Percentiles rank a stretch among this genome's conserved stretches.
These are phyloP conservation scores for Pulveroboletus sp. DNA, from an alignment of 768 basidiomycete genomes.

Conservation along the genomic window DNA sequence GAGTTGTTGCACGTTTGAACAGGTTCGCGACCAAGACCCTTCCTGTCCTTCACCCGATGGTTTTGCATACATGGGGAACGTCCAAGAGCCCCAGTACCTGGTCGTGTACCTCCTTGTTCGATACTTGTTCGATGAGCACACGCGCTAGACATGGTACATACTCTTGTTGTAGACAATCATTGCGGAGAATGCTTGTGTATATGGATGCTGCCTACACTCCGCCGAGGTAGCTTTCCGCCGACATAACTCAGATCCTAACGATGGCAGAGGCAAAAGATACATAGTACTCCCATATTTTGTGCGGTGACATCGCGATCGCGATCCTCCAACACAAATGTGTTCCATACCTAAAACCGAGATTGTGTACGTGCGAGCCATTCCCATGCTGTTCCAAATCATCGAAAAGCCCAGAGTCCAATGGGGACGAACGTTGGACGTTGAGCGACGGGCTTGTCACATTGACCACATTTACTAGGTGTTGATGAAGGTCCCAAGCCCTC, in stretches of 20 bases:
- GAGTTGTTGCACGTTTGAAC: constrained; percentile 29
- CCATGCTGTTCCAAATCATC: too few species aligned
- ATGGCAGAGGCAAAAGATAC: too few species aligned
- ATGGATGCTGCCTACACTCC: background rate
- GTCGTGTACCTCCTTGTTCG: background rate
- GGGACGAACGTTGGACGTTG: too few species aligned
- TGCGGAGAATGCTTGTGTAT: background rate
- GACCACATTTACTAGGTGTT: too few species aligned
- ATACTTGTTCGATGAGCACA: background rate
- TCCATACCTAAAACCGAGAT: too few species aligned
- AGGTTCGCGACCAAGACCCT: constrained; percentile 17
- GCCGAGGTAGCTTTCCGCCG: background rate
- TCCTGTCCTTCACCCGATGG: background rate
- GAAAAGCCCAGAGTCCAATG: too few species aligned
- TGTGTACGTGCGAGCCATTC: too few species aligned
- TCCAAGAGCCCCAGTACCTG: background rate
- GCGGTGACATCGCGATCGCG: too few species aligned
- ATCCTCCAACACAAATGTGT: too few species aligned
- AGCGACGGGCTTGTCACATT: too few species aligned
- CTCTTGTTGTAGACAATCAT: background rate
- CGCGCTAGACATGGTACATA: background rate
- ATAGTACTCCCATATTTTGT: too few species aligned
- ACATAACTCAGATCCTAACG: background rate
- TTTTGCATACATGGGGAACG: background rate
- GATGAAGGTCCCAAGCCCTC: too few species aligned